Conservation (phyloP, 2,329 filamentous ascomycete species). For the Venturia oleaginea region DNA sequence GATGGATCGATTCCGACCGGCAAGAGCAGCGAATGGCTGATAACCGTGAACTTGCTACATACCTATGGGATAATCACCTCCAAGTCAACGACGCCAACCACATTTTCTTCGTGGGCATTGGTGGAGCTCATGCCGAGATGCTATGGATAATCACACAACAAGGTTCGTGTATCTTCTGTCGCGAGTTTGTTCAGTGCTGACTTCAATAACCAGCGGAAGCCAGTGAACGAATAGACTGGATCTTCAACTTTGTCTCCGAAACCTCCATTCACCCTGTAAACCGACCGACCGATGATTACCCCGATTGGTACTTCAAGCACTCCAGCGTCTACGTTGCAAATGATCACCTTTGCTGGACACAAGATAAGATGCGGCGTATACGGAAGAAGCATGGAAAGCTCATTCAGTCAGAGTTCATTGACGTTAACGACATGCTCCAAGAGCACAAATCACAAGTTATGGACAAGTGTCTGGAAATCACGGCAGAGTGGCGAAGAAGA, state of each 20-base stretch:
- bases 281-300: slow-evolving; percentile 53
- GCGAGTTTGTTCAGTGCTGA: background rate
- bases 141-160: background rate
- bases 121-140: slow-evolving; percentile 49
- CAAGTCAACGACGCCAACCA: slow-evolving; percentile 57
- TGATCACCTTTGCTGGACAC: slow-evolving; percentile 66
- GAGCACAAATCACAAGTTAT: slow-evolving; percentile 43
- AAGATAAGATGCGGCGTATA: slow-evolving; percentile 46
- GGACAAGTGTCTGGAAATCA: slow-evolving; percentile 34
- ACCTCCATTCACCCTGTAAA: slow-evolving; percentile 67
- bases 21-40: slow-evolving; percentile 31
- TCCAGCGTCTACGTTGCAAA: slow-evolving; percentile 70
- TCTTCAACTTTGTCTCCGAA: slow-evolving; percentile 74
- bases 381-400: slow-evolving; percentile 50
- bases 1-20: slow-evolving; percentile 25
- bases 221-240: slow-evolving; percentile 43
- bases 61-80: slow-evolving; percentile 96
- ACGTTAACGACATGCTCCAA: slow-evolving; percentile 48
- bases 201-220: background rate
- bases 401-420: slow-evolving; percentile 34
- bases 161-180: background rate
- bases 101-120: slow-evolving; percentile 79
- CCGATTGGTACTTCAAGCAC: slow-evolving; percentile 76
- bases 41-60: slow-evolving; percentile 65
- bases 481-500: background rate